A percentile compares a stretch with the other conserved stretches of the same genome.
Conservation (phyloP, 2,329 filamentous ascomycete species). For the Botryotinia convoluta region DNA sequence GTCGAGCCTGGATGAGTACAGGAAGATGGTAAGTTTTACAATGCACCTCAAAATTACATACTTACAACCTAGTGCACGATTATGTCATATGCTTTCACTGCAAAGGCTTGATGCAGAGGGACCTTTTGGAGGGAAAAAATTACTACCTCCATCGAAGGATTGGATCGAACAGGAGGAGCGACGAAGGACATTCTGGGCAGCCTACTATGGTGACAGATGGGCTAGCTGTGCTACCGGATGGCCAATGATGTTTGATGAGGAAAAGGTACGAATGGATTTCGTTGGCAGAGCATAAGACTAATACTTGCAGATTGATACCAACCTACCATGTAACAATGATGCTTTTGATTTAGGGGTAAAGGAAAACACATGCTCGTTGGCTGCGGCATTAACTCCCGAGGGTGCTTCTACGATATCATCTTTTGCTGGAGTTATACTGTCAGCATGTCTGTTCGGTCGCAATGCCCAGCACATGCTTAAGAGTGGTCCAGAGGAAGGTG, state of each 20-base stretch:
- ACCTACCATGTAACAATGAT: conserved; percentile 76
- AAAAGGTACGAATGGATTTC: conserved; percentile 46
- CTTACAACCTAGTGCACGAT: conserved; percentile 46
- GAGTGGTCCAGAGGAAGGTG: conserved; percentile 64
- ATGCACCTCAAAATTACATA: background rate
- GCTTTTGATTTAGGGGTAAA: conserved; percentile 66
- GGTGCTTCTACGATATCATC: conserved; percentile 62
- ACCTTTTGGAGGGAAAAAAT: conserved; percentile 65
- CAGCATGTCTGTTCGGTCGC: conserved; percentile 75
- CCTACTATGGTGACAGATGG: conserved; percentile 80
- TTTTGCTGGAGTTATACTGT: conserved; percentile 69
- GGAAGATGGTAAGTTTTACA: conserved; percentile 52
- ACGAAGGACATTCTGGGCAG: conserved; percentile 80
- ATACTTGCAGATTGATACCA: conserved; percentile 52
- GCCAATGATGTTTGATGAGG: conserved; percentile 76
- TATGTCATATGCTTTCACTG: conserved; percentile 81
- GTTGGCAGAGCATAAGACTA: conserved; percentile 21
- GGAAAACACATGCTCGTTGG: conserved; percentile 60
- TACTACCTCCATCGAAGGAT: conserved; percentile 68
- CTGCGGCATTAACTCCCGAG: conserved; percentile 53
- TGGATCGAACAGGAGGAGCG: conserved; percentile 83
- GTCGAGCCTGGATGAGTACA: conserved; percentile 78
- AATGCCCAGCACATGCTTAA: conserved; percentile 81
- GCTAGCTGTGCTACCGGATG: conserved; percentile 87
- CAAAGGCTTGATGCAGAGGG: conserved; percentile 69